These are phyloP conservation scores for Penicillium samsonianum DNA, from an alignment of 495 filamentous ascomycete species.

Conservation along the genomic window DNA sequence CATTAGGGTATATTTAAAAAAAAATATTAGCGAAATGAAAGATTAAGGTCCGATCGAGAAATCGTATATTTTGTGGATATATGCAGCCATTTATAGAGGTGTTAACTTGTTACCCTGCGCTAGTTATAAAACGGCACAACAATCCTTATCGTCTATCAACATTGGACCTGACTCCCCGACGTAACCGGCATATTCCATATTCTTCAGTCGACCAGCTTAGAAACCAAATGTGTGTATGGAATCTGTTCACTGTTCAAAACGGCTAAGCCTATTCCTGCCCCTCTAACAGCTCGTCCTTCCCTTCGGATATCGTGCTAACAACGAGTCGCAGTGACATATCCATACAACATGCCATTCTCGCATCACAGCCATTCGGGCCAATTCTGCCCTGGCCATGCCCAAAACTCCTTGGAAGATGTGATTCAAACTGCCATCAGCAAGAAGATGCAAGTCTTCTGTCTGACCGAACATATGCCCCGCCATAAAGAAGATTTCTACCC, in stretches of 20 bases:
- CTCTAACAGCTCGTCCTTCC: not conserved
- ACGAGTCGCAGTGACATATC: conserved; percentile 5
- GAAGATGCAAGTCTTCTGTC: conserved; percentile 76
- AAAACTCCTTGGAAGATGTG: conserved; percentile 79
- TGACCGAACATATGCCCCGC: conserved; percentile 98
- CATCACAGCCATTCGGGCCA: conserved; percentile 98
- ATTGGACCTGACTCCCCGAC: not conserved
- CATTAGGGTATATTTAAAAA: not conserved
- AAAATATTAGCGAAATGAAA: too few species aligned
- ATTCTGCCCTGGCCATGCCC: conserved; percentile 89
- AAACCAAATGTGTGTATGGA: not conserved
- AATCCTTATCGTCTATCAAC: conserved; percentile 25
- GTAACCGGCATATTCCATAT: not conserved
- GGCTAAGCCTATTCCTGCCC: not conserved
- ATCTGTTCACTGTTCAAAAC: not conserved
- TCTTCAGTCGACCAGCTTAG: not conserved
- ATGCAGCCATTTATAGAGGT: not conserved
- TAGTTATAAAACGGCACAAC: conserved; percentile 7
- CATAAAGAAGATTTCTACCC: conserved; percentile 78
- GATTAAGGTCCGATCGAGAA: not conserved
- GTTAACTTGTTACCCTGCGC: not conserved
- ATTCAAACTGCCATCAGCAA: conserved; percentile 74
- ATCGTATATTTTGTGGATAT: not conserved
- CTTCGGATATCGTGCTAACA: conserved; percentile 8
- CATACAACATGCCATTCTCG: conserved; percentile 80